Percentiles rank a stretch among this genome's conserved stretches.
These are phyloP conservation scores for Chaetomium olivaceum DNA, from an alignment of 2,329 filamentous ascomycete genomes.

Conservation along the genomic window DNA sequence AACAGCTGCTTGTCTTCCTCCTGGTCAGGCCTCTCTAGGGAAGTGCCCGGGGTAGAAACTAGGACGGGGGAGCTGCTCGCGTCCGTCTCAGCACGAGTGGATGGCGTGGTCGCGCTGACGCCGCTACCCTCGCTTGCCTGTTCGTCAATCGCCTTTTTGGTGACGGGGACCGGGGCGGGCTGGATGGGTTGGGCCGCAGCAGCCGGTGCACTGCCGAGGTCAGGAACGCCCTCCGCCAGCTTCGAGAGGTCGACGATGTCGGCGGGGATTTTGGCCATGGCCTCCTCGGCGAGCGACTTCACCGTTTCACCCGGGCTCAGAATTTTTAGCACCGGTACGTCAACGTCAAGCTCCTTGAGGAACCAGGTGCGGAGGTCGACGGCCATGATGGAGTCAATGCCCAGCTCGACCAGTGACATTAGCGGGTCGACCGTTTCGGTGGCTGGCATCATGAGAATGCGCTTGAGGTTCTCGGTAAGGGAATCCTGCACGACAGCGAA, in stretches of 20 bases:
- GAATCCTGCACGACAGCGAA: neutral
- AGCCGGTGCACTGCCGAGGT: neutral
- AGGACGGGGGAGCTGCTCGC: neutral
- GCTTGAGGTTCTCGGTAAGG: conserved; percentile 11
- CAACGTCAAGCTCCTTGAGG: conserved; percentile 1
- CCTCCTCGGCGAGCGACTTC: conserved; percentile 30
- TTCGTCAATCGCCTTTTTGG: neutral
- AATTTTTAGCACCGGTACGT: conserved; percentile 40
- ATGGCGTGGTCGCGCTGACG: neutral
- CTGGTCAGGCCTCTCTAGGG: neutral
- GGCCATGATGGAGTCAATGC: neutral
- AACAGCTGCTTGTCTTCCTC: neutral
- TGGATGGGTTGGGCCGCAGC: neutral
- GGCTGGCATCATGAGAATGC: neutral
- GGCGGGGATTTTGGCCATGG: conserved; percentile 25
- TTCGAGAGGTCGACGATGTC: neutral
- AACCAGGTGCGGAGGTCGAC: neutral
- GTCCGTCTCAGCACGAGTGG: neutral
- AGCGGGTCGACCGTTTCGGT: neutral
- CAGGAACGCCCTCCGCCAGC: neutral
- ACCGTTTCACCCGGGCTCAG: conserved; percentile 26
- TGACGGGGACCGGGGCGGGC: neutral
- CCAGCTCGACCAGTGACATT: neutral
- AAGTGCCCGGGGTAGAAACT: neutral
- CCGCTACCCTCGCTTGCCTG: neutral